phyloP scores from a whole-genome alignment of 768 basidiomycete genomes.

The Leccinum pellstonianum region DNA sequence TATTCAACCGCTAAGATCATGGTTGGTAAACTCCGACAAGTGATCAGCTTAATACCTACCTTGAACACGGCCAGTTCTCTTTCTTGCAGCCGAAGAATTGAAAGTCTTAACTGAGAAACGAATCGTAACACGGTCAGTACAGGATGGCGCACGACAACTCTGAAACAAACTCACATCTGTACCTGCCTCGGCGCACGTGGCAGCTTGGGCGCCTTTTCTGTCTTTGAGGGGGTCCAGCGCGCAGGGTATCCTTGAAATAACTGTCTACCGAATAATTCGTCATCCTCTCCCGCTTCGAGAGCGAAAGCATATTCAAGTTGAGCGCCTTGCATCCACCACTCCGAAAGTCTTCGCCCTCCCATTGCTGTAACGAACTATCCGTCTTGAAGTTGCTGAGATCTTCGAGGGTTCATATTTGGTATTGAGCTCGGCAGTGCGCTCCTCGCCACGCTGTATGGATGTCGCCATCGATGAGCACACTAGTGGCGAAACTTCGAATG shows the following conservation, averaged over 20 bases:
- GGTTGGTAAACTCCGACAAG: background rate
- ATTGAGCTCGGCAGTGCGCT: conserved; percentile 83
- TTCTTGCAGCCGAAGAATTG: conserved; percentile 97
- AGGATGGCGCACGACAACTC: background rate
- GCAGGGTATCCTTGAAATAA: conserved; percentile 92
- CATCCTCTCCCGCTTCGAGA: conserved; percentile 93
- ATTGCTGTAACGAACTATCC: conserved; percentile 86
- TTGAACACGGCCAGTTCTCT: conserved; percentile 81
- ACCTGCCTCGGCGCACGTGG: conserved; percentile 89
- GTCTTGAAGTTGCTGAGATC: conserved; percentile 97
- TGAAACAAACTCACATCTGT: conserved; percentile 55
- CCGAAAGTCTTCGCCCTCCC: conserved; percentile 95
- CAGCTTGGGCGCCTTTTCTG: conserved; percentile 78
- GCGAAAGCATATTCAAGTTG: conserved; percentile 75
- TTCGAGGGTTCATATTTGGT: conserved; percentile 91
- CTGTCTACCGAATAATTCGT: conserved; percentile 92
- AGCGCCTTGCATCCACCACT: conserved; percentile 71
- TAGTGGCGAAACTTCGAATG: conserved; percentile 28
- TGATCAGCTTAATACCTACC: conserved; percentile 34
- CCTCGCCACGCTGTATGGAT: conserved; percentile 90
- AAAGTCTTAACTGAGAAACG: conserved; percentile 74
- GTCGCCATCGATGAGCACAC: conserved; percentile 78
- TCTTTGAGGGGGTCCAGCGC: conserved; percentile 70
- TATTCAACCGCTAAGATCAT: conserved; percentile 51
- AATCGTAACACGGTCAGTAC: background rate